Base-by-base conservation (phyloP, 495 filamentous ascomycete species). In the Daldinia concentrica region DNA sequence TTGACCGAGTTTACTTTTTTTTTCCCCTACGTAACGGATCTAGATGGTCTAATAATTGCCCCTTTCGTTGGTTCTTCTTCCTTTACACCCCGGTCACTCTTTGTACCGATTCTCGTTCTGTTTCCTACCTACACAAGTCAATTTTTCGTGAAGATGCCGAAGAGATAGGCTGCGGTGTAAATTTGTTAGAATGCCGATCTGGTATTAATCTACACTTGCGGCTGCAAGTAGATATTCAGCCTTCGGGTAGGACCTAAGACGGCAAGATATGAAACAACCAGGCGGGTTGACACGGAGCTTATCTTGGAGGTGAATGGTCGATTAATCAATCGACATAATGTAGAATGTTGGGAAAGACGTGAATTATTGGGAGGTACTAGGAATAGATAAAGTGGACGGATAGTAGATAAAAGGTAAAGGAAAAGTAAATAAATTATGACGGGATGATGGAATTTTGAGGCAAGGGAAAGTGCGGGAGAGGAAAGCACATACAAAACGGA, bases 181-280 rank as follows among this genome's bases (percentile, higher is more conserved):
- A 73, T 57, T 68, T 56, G 61, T 57, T 69, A 29, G 34, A 66
- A 50, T 69, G 66, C 66, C 66, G 66, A 73, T 63, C 62, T 73
- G 48, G 43, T 66, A 66, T 66, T 73, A 69, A 69, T 58, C 66
- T 52, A 69, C 71, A 54, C 57, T 48, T 73, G 71, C 66, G 66
- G 71, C 71, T 73, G 66, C 71, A 69, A 58, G 66, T 58, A 66
- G 71, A 73, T 69, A 73, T 73, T 73, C 71, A 73, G 71, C 71
- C 71, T 73, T 73, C 71, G 66, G 71, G 71, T 68, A 59, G 58
- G 61, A 69, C 62, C 60, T 52, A 68, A 34, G 48, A 59, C 32
- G 34, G 60, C 62, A 51, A 73, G 26, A 62, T 69, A 69, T 73
- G 62, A 73, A 73, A 69, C 43, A 66, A 66, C 15, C 30, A 56